phyloP scores from a whole-genome alignment of 306 rosid genomes.

The Prunus mongolica region DNA sequence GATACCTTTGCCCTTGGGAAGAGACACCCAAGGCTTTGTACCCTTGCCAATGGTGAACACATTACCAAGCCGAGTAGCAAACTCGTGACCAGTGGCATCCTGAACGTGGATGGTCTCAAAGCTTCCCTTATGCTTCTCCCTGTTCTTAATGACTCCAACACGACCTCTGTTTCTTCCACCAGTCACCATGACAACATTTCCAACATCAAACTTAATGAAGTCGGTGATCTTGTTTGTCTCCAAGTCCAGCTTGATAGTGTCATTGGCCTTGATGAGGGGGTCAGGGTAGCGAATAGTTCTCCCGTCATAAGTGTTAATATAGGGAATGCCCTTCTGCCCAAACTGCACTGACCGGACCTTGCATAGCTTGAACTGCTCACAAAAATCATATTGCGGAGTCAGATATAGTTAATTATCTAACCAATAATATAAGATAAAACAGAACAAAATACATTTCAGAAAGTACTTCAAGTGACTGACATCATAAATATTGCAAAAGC shows the following conservation, averaged over 20 bases:
- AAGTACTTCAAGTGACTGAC: background rate
- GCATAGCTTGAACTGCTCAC: conserved; percentile 79
- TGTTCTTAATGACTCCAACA: conserved; percentile 78
- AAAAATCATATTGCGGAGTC: background rate
- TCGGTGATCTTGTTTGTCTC: conserved; percentile 69
- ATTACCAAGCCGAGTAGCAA: conserved; percentile 70
- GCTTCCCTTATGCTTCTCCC: conserved; percentile 84
- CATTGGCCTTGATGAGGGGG: conserved; percentile 72
- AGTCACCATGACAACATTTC: conserved; percentile 82
- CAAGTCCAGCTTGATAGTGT: conserved; percentile 73
- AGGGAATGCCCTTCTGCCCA: conserved; percentile 80
- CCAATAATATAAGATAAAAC: background rate
- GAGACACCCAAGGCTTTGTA: conserved; percentile 71
- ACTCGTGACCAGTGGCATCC: conserved; percentile 80
- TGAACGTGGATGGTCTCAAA: conserved; percentile 79
- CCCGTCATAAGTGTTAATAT: conserved; percentile 77
- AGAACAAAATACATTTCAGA: background rate
- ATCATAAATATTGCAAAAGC: background rate
- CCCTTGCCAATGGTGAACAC: conserved; percentile 86
- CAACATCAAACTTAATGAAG: conserved; percentile 82
- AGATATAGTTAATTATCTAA: background rate
- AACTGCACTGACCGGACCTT: conserved; percentile 81
- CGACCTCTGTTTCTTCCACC: conserved; percentile 88
- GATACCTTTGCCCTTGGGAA: conserved; percentile 93
- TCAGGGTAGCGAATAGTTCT: conserved; percentile 91